Evolutionary conservation across 2,329 filamentous ascomycete genomes (phyloP), one percentile per base, ranked within the genome.

Genomic region (Colletotrichum musae): DNA sequence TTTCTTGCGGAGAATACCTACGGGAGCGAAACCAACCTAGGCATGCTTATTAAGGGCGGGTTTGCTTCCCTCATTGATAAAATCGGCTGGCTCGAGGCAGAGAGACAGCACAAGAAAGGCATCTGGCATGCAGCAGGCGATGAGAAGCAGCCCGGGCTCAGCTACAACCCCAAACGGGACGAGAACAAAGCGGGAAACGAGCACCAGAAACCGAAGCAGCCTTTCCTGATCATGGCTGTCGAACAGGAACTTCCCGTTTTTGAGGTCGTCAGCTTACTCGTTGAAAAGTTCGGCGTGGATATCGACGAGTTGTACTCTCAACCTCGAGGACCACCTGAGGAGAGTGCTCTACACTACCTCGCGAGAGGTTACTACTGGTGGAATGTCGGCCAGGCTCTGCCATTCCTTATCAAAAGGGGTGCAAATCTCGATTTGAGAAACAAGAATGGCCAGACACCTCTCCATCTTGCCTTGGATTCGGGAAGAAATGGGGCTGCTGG

Each of bases 231-330:
- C 5, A 54, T 72, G 3, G 79, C 79, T 24, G 76, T 79, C 51
- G 39, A 60, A 12, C 72, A 77, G 45, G 64, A 75, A 4, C 64
- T 79, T 7, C 80, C 80, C 7, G 79, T 81, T 45, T 76, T 82
- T 67, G 73, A 76, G 5, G 73, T 80, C 4, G 71, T 81, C 1
- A 75, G 75, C 12, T 51, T 80, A 3, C 65, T 83, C 7, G 76
- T 83, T 2, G 76, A 80, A 28, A 75, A 74, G 18, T 77, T 78
- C 18, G 70, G 68, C 1, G 77, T 79, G 12, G 74, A 81, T 66
- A 56, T 82, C n/a, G 74, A 80, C 43, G 74, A 73, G 28, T 36
- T 50, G n/a, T n/a, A 15, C 9, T 7, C 1, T 24, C 18, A 50
- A 5, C 6, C 1, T 24, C 18, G 21, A 5, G 16, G 21, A 3